Evolutionary conservation across 495 filamentous ascomycete genomes (phyloP), one percentile per base, ranked within the genome.

Genomic region (Xylaria intraflava): DNA sequence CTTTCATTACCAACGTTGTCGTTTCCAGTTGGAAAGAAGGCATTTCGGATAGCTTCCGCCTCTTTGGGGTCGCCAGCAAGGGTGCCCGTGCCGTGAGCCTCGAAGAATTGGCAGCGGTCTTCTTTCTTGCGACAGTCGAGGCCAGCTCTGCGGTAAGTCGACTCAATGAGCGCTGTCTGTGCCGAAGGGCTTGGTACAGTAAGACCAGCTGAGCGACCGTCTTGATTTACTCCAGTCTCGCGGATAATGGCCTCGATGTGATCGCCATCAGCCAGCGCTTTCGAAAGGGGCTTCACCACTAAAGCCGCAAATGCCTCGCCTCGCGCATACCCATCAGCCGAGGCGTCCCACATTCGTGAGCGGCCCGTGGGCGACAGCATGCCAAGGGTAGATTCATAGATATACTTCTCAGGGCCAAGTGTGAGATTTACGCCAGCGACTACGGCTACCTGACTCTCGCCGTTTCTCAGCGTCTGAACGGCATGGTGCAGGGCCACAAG

Each of bases 321-420:
- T 5, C 86, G 78, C 0, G 24, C 85, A 62, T 83, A 88, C 0
- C 85, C 85, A 59, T 84, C 71, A 0, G 83, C 85, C 0, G 56
- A 44, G 0, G 69, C 64, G 51, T 84, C 81, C 46, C 69, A 71
- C 20, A 69, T 64, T 19, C 62, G 66, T 0, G 59, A 61, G 19
- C 62, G 60, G 17, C 70, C 69, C 23, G 67, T 63, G 27, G 62
- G 62, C 12, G 67, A 69, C 0, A 71, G 62, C 20, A 71, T 68
- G 19, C 47, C 36, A 0, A 64, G 17, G 8, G 47, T 62, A n/a
- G n/a, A n/a, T n/a, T n/a, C n/a, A n/a, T n/a, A 14, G 3, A 49
- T 30, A 3, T 29, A 49, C 7, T 35, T 35, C 8, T 69, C 66
- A 0, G 69, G 61, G n/a, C 49, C 45, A 1, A 67, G 16, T 6